Evolutionary conservation across 2,329 filamentous ascomycete genomes (phyloP).

Genomic region (Emericellopsis cladophorae): DNA sequence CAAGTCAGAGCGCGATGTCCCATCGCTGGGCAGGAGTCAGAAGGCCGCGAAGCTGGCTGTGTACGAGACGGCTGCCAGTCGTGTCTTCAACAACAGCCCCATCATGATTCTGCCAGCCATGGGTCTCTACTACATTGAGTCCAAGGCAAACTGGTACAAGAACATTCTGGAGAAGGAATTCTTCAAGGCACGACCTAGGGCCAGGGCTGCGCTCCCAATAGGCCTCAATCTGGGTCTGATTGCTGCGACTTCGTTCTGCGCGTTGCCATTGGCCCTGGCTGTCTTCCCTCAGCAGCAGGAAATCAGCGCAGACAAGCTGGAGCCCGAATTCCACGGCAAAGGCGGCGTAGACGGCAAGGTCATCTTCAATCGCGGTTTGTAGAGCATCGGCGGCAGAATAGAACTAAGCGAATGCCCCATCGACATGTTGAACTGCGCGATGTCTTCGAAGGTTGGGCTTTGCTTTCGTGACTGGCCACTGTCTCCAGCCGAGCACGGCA

Average conservation of each 20-base stretch:
- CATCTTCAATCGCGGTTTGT: conserved; percentile 96
- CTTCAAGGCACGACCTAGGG: conserved; percentile 63
- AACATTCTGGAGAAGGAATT: conserved; percentile 51
- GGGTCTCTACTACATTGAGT: conserved; percentile 70
- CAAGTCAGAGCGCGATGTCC: conserved; percentile 49
- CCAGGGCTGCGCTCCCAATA: conserved; percentile 41
- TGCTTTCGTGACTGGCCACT: too few relatives aligned
- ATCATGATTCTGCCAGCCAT: conserved; percentile 95
- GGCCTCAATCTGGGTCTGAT: conserved; percentile 84
- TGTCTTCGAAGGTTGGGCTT: too few relatives aligned
- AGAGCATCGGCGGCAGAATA: conserved; percentile 5
- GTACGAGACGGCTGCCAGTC: conserved; percentile 79
- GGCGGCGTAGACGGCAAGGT: conserved; percentile 73
- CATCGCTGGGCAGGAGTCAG: conserved; percentile 72
- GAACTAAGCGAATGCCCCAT: too few relatives aligned
- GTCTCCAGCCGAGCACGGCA: too few relatives aligned
- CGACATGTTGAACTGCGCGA: too few relatives aligned
- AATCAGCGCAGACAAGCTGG: conserved; percentile 62
- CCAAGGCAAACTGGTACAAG: conserved; percentile 24
- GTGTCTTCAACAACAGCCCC: conserved; percentile 86
- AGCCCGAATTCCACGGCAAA: conserved; percentile 73
- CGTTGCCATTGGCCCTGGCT: conserved; percentile 77
- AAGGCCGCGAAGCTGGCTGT: conserved; percentile 84
- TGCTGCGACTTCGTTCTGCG: conserved; percentile 73
- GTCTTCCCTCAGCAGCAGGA: conserved; percentile 88